A percentile compares a stretch with the other conserved stretches of the same genome.
Conservation (phyloP, 179 eudicot species). For the Drosera spatulata region DNA sequence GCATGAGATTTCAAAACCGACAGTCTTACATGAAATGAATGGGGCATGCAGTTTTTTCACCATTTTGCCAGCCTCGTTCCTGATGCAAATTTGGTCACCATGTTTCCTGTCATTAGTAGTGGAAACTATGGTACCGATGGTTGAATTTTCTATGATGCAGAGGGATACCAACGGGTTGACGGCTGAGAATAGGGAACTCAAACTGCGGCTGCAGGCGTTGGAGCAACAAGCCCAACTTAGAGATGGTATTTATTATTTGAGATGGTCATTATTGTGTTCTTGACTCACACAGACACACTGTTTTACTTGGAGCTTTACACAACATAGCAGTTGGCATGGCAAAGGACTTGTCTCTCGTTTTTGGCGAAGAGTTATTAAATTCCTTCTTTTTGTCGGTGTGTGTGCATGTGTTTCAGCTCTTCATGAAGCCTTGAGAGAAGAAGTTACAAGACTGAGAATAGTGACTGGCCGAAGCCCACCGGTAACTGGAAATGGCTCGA, state of each 20-base stretch:
- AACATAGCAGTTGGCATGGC: too few relatives aligned
- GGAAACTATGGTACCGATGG: background rate
- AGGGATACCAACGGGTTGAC: slow-evolving; percentile 75
- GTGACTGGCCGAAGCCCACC: slow-evolving; percentile 59
- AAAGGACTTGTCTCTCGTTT: too few relatives aligned
- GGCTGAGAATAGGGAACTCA: slow-evolving; percentile 86
- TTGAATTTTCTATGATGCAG: slow-evolving; percentile 34
- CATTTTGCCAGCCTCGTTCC: too few relatives aligned
- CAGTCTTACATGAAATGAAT: too few relatives aligned
- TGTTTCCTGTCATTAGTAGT: background rate
- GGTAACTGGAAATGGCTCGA: slow-evolving; percentile 32
- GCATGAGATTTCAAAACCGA: too few relatives aligned
- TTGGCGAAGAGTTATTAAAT: too few relatives aligned
- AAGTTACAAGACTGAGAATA: slow-evolving; percentile 72
- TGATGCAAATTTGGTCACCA: background rate
- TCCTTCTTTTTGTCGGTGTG: too few relatives aligned
- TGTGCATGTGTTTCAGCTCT: slow-evolving; percentile 33
- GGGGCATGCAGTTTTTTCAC: too few relatives aligned
- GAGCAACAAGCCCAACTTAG: slow-evolving; percentile 97
- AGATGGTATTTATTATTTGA: slow-evolving; percentile 38
- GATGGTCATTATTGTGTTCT: too few relatives aligned
- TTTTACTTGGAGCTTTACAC: too few relatives aligned
- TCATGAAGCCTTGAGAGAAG: slow-evolving; percentile 73
- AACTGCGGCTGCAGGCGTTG: slow-evolving; percentile 80
- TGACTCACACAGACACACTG: too few relatives aligned